Evolutionary conservation across 805 yeast genomes (phyloP).

Genomic region (Ascoidea tarda): DNA sequence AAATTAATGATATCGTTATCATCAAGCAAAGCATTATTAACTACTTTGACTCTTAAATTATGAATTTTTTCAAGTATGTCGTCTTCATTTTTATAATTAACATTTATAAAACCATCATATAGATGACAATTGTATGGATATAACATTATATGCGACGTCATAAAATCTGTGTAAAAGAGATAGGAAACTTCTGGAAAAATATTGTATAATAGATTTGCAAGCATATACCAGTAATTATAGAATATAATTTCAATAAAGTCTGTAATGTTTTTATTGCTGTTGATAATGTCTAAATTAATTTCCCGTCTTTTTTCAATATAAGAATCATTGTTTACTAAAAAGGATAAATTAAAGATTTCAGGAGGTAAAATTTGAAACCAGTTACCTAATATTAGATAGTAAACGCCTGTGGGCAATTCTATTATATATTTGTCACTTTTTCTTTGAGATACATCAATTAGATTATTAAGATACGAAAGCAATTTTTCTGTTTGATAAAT

Average conservation of each 20-base stretch:
- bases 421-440: not conserved
- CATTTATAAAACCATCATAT: not conserved
- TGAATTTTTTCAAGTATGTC: no score
- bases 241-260: not conserved
- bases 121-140: not conserved
- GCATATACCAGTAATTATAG: not conserved
- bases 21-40: not conserved
- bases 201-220: not conserved
- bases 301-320: not conserved
- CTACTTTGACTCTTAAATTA: no score
- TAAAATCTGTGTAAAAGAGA: not conserved
- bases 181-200: not conserved
- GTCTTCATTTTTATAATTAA: not conserved
- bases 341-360: not conserved
- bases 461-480: not conserved
- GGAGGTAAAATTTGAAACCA: not conserved
- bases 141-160: not conserved
- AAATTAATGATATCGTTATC: not conserved
- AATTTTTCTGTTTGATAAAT: not conserved
- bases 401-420: not conserved
- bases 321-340: not conserved
- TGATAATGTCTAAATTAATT: no score
- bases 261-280: no score
- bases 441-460: no score
- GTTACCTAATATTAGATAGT: not conserved